Conservation (phyloP, 306 rosid genomes). For the Fragaria ananassa region DNA sequence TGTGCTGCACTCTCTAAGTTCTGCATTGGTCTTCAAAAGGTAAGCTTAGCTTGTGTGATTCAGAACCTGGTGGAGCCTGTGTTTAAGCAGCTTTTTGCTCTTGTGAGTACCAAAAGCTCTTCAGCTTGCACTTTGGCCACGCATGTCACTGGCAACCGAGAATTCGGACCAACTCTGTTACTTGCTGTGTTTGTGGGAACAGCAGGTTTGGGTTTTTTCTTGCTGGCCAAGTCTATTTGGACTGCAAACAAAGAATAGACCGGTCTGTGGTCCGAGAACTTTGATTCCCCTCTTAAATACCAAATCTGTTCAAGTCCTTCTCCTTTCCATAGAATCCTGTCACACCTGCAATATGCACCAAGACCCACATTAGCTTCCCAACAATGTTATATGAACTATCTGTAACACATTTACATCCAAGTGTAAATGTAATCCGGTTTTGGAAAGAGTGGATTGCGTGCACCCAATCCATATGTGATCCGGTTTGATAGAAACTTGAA, state of each 20-base stretch:
- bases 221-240: slow-evolving; percentile 38
- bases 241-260: slow-evolving; percentile 65
- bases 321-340: slow-evolving; percentile 92
- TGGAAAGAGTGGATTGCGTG: not conserved
- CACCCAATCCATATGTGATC: not conserved
- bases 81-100: slow-evolving; percentile 23
- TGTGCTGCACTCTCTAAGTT: not conserved
- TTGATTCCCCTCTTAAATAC: slow-evolving; percentile 81
- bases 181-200: not conserved
- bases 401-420: not conserved
- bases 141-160: slow-evolving; percentile 38
- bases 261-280: slow-evolving; percentile 94
- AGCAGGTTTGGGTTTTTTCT: slow-evolving; percentile 4
- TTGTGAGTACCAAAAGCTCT: slow-evolving; percentile 55
- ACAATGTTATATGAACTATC: not conserved
- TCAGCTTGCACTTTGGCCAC: slow-evolving; percentile 74
- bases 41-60: not conserved
- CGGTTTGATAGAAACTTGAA: not conserved
- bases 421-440: too few relatives aligned
- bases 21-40: not conserved
- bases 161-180: slow-evolving; percentile 16
- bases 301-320: slow-evolving; percentile 66
- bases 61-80: slow-evolving; percentile 10
- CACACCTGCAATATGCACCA: slow-evolving; percentile 58
- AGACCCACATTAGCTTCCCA: not conserved